Evolutionary conservation across 2,329 filamentous ascomycete genomes (phyloP).

Genomic region (Phyllosticta paracitricarpa): DNA sequence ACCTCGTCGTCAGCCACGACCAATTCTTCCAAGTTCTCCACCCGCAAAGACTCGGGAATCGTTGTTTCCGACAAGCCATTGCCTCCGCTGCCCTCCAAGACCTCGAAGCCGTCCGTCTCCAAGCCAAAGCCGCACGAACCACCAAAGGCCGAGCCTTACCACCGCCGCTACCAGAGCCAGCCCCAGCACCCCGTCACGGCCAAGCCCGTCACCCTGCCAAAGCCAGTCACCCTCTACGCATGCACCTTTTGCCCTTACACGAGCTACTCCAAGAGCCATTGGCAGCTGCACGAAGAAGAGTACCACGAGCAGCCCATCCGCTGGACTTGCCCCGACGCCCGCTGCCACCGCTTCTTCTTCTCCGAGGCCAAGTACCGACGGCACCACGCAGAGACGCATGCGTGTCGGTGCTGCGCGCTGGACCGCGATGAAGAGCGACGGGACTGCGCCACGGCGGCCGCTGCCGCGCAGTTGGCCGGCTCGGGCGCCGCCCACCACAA

Average conservation of each 20-base stretch:
- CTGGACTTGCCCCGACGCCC: slow-evolving; percentile 51
- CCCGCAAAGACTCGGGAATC: slow-evolving; percentile 3
- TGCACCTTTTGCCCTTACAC: slow-evolving; percentile 49
- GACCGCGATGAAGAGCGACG: slow-evolving; percentile 29
- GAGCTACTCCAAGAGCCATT: slow-evolving; percentile 59
- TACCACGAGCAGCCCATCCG: slow-evolving; percentile 60
- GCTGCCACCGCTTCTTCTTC: slow-evolving; percentile 57
- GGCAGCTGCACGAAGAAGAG: slow-evolving; percentile 61
- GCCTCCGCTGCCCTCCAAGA: slow-evolving; percentile 2
- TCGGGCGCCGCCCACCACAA: slow-evolving; percentile 2
- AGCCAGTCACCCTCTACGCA: slow-evolving; percentile 26
- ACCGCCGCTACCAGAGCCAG: background rate
- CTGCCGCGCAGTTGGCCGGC: slow-evolving; percentile 1
- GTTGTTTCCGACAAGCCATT: background rate
- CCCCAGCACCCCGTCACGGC: background rate
- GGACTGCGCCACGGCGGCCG: background rate
- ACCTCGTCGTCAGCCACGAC: background rate
- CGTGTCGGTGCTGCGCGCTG: slow-evolving; percentile 50
- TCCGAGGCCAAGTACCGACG: slow-evolving; percentile 59
- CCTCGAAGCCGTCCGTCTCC: background rate
- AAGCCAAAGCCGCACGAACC: background rate
- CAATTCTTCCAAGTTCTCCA: background rate
- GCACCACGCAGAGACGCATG: slow-evolving; percentile 55
- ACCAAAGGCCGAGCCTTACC: background rate
- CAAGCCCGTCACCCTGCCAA: background rate